phyloP scores from a whole-genome alignment of 164 flowering plant species.

The Vitis labrusca region DNA sequence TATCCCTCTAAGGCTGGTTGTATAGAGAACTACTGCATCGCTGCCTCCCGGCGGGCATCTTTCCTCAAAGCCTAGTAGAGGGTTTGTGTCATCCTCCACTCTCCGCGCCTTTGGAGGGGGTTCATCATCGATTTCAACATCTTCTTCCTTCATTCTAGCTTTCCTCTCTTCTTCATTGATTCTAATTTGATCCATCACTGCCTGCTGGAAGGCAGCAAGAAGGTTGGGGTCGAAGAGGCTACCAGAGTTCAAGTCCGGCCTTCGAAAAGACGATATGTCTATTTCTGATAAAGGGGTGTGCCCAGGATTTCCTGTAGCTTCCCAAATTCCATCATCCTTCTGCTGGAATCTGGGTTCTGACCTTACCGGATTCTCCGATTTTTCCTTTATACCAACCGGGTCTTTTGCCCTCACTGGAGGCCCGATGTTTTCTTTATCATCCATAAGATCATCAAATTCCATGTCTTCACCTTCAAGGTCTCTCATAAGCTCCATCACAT shows the following conservation, averaged over 20 bases:
- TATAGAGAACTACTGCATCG: slow-evolving; percentile 61
- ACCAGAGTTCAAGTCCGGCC: slow-evolving; percentile 36
- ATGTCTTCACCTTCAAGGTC: slow-evolving; percentile 59
- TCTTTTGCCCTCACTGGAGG: slow-evolving; percentile 26
- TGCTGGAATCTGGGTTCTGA: background rate
- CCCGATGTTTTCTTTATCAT: slow-evolving; percentile 61
- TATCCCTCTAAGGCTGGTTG: slow-evolving; percentile 82
- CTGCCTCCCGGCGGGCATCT: slow-evolving; percentile 82
- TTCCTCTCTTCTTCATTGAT: slow-evolving; percentile 33
- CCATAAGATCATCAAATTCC: slow-evolving; percentile 19
- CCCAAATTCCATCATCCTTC: background rate
- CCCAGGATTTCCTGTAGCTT: background rate
- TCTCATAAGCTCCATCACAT: slow-evolving; percentile 50
- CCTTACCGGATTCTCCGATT: background rate
- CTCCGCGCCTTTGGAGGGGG: slow-evolving; percentile 25
- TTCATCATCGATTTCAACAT: slow-evolving; percentile 13
- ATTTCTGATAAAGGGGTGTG: slow-evolving; percentile 27
- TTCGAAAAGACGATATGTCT: slow-evolving; percentile 30
- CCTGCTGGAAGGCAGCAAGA: slow-evolving; percentile 36
- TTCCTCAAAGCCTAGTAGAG: slow-evolving; percentile 46
- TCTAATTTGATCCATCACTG: slow-evolving; percentile 18
- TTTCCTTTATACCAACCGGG: slow-evolving; percentile 3
- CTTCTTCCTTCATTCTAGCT: slow-evolving; percentile 19
- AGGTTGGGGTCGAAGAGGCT: slow-evolving; percentile 45
- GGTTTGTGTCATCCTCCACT: slow-evolving; percentile 12